Base-by-base conservation (phyloP, 495 filamentous ascomycete genomes). In the Viridothelium virens region DNA sequence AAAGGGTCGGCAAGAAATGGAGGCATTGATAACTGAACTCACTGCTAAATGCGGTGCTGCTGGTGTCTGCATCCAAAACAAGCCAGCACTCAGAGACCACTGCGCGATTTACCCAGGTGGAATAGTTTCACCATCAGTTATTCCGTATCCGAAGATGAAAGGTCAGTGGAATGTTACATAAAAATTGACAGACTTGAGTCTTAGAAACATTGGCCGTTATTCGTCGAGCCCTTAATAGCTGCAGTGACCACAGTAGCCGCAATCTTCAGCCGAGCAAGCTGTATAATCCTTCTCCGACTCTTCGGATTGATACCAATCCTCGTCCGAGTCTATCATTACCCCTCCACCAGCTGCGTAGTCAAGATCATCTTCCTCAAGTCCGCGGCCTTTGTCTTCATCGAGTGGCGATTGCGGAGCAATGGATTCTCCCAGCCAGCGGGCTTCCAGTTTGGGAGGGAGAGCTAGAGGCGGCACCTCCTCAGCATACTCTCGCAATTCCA, bases 401-500 rank as follows among this genome's bases (percentile, higher is more conserved):
- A 25, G 25, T 25, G 25, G 25, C 25, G 25, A 25, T 25, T 25
- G 25, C 25, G 36, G 14, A n/a, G 36, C 9, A 62, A 47, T 38
- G 5, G 12, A 4, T 6, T 6, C 46, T 2, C 38, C 12, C 38
- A 16, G 44, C 69, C 65, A 70, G 18, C 12, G 61, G 3, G 46
- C 37, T 31, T 41, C 53, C 4, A 67, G 34, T 2, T 62, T 11
- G 10, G 36, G 38, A 37, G 77, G 73, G 31, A 79, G 73, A 12
- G 66, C 72, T 66, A 73, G 63, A 31, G 67, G 61, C 25, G 65
- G 70, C 12, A 70, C 71, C 5, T 72, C 76, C 9, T 39, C 67
- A 18, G n/a, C 10, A 36, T 75, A 78, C 36, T 76, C 74, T 41
- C 83, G 73, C 33, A 85, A 47, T 68, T 84, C 79, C 25, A 86